Conservation (phyloP, 2,329 filamentous ascomycete species). For the Scytalidium lignicola region DNA sequence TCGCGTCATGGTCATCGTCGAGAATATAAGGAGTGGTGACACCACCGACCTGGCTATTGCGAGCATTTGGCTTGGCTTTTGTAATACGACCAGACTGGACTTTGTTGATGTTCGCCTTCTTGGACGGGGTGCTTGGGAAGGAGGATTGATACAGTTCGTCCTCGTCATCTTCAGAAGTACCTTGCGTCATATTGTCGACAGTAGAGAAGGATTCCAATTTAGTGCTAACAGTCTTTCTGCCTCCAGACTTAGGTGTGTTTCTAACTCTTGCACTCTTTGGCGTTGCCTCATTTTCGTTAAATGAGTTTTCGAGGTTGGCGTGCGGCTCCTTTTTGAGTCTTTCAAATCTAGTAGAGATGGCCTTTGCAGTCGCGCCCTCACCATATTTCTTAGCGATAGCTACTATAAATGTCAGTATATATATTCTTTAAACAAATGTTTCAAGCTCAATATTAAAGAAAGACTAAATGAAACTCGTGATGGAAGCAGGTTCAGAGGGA, state of each 20-base stretch:
- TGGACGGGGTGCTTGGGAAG: neutral
- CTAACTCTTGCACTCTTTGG: neutral
- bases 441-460: neutral
- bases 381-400: conserved; percentile 22
- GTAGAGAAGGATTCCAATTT: neutral
- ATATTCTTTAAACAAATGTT: conserved; percentile 1
- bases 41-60: neutral
- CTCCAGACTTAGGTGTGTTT: neutral
- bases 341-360: conserved; percentile 22
- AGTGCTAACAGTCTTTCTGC: neutral
- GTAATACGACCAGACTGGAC: neutral
- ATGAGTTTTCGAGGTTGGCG: conserved; percentile 14
- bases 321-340: conserved; percentile 18
- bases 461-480: neutral
- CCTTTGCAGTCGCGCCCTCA: conserved; percentile 23
- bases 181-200: neutral
- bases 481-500: neutral
- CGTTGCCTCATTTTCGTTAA: conserved; percentile 8
- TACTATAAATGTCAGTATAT: conserved; percentile 21
- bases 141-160: neutral
- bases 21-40: neutral
- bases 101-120: neutral
- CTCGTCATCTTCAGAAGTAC: neutral
- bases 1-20: neutral
- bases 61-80: neutral